A percentile compares a stretch with the other conserved stretches of the same genome.
phyloP scores from a whole-genome alignment of 176 grass and related monocot species.

The Carex littledalei region DNA sequence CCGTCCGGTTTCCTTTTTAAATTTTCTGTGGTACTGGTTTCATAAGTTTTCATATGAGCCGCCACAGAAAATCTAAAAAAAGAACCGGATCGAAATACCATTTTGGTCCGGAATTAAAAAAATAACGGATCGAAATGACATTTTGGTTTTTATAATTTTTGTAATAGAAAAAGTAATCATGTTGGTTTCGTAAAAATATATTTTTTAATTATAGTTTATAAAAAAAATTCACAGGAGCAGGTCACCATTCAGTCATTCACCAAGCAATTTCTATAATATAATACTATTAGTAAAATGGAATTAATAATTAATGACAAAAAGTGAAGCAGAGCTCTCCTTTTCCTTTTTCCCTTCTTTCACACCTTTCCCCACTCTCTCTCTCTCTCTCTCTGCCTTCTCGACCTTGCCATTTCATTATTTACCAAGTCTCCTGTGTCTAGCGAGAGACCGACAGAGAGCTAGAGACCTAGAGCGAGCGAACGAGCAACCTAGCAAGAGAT shows the following conservation, averaged over 20 bases:
- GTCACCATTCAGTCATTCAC: background rate
- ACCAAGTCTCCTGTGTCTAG: background rate
- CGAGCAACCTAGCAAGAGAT: background rate
- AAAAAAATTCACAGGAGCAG: no score
- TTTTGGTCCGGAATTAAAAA: no score
- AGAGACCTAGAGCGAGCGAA: slow-evolving; percentile 20
- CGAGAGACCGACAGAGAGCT: background rate
- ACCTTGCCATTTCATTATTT: slow-evolving; percentile 5
- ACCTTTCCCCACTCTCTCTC: background rate
- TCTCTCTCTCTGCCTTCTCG: background rate
- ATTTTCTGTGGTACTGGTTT: no score
- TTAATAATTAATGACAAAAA: slow-evolving; percentile 21
- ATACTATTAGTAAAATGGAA: background rate
- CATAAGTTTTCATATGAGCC: no score
- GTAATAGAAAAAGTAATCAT: no score
- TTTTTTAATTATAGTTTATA: no score
- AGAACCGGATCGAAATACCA: no score
- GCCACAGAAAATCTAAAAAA: no score
- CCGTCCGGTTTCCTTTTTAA: no score
- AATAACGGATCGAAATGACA: no score
- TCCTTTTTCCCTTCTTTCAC: background rate
- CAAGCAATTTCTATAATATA: background rate
- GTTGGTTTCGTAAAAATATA: no score
- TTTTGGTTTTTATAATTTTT: no score
- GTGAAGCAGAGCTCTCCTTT: background rate